Base-by-base conservation (phyloP, 2,329 filamentous ascomycete genomes). In the Trichoderma endophyticum region DNA sequence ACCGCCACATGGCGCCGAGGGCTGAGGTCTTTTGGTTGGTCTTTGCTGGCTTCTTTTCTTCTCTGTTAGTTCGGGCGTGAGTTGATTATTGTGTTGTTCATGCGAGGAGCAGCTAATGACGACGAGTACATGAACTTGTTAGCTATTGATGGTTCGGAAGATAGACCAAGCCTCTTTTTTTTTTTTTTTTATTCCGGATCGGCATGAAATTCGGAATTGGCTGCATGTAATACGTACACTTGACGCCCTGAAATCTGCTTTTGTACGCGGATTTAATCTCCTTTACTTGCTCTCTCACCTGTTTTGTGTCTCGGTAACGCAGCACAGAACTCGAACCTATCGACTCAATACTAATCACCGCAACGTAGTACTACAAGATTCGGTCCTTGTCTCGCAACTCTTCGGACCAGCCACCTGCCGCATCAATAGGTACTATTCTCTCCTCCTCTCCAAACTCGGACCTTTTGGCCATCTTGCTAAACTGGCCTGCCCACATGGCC, bases 1-100 rank as follows among this genome's bases (percentile, higher is more conserved):
- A 36, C 67, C 15, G 67, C 67, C 67, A 70, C 57, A 70, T 61
- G 66, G 57, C 28, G 43, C 43, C 18, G 32, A 6, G 56, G 56
- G 65, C 24, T 39, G 51, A 43, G 26, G 15, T 2, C 32, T 24
- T 36, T 34, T 11, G 32, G n/a, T 51, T 51, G 43, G 43, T 51
- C 8, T n/a, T 21, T 51, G 18, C 43, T 32, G 9, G 59, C 39
- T 21, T 39, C 11, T 62, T 24, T 62, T 66, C 9, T 56, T 18
- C 36, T 36, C 3, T 51, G 1, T 21, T 51, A 7, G 18, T 36
- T 36, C 5, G 34, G 34, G 12, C 8, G 32, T 6, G 4, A 12
- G 34, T 43, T 43, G 39, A n/a, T 43, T 43, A 3, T 4, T 9
- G 24, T 63, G 36, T 30, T 64, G 36, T 57, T 54, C 21, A 54